Conservation (phyloP, 768 basidiomycete species). For the Mycena albidolilacea region DNA sequence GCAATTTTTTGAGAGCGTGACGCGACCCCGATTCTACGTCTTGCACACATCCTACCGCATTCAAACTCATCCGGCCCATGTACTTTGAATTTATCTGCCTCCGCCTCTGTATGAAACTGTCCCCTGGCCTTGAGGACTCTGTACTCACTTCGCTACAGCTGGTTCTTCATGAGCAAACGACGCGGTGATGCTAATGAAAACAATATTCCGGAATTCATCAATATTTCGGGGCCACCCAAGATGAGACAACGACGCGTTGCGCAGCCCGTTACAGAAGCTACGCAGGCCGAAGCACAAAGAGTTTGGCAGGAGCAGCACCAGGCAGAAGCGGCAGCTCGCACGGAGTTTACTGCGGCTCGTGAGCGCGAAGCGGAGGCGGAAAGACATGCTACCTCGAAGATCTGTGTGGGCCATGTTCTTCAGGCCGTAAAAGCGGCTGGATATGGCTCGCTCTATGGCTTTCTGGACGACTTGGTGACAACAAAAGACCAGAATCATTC, state of each 20-base stretch:
- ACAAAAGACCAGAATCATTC: not conserved
- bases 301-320: not conserved
- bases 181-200: not conserved
- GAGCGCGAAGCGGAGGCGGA: not conserved
- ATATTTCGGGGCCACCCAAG: not conserved
- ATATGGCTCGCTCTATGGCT: not conserved
- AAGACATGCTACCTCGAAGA: not conserved
- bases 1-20: too few relatives aligned
- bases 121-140: too few relatives aligned
- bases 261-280: not conserved
- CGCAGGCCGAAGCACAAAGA: not conserved
- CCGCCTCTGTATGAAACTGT: too few relatives aligned
- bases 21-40: too few relatives aligned
- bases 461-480: not conserved
- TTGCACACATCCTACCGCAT: too few relatives aligned
- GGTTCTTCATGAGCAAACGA: too few relatives aligned
- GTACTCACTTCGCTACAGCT: too few relatives aligned
- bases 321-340: not conserved
- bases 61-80: too few relatives aligned
- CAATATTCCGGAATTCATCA: not conserved
- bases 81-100: too few relatives aligned
- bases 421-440: not conserved
- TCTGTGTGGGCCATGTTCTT: not conserved
- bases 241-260: not conserved
- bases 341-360: not conserved